phyloP scores from a whole-genome alignment of 257 asterid species.

The Ehretia macrophylla region DNA sequence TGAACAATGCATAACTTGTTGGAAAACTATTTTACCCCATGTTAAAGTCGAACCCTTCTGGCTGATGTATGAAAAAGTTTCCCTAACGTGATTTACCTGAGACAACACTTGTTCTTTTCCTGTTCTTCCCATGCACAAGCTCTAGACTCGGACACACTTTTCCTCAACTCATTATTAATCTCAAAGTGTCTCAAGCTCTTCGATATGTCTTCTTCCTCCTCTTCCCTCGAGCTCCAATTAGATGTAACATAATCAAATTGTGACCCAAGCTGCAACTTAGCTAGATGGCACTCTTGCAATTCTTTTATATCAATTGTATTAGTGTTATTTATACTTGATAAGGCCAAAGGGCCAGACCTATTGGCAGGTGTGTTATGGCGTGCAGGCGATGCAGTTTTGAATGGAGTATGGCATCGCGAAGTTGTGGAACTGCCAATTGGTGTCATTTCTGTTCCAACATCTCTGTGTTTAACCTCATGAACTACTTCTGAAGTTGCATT shows the following conservation, averaged over 20 bases:
- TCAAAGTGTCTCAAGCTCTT: conserved; percentile 97
- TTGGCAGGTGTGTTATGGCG: conserved; percentile 83
- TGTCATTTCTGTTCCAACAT: conserved; percentile 95
- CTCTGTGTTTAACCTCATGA: conserved; percentile 58
- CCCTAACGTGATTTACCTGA: no score
- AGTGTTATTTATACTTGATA: conserved; percentile 21
- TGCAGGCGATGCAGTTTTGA: conserved; percentile 69
- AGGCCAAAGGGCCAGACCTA: conserved; percentile 75
- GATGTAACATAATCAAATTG: conserved; percentile 50
- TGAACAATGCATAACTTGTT: background rate
- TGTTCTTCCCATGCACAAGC: conserved; percentile 74
- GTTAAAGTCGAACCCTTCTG: no score
- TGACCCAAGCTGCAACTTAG: conserved; percentile 51
- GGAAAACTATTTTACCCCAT: no score
- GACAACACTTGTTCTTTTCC: conserved; percentile 74
- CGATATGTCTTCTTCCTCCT: conserved; percentile 95
- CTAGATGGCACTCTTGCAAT: conserved; percentile 72
- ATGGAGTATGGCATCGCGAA: conserved; percentile 92
- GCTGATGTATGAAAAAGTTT: no score
- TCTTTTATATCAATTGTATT: conserved; percentile 52
- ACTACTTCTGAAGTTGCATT: conserved; percentile 27
- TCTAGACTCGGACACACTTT: conserved; percentile 54
- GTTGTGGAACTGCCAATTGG: conserved; percentile 92
- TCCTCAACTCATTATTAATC: conserved; percentile 57
- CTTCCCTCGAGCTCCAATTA: conserved; percentile 93